A percentile compares a stretch with the other conserved stretches of the same genome.
phyloP scores from a whole-genome alignment of 768 basidiomycete species.

The Serendipita sp. region DNA sequence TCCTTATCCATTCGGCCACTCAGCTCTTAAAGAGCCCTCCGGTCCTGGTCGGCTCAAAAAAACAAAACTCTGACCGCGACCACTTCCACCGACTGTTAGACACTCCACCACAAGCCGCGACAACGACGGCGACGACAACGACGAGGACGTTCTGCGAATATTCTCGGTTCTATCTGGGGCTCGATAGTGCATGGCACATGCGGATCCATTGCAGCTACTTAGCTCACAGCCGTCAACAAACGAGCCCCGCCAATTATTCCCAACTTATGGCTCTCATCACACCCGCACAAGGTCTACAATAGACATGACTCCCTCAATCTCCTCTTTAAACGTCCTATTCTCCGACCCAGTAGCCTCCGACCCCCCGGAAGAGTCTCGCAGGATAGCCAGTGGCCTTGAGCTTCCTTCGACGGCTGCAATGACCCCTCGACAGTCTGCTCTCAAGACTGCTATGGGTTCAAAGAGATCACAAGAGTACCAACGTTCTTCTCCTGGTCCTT shows the following conservation, averaged over 20 bases:
- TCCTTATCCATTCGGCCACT: too few species aligned
- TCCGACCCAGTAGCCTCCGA: background rate
- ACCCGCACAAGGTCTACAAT: background rate
- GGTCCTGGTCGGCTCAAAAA: too few species aligned
- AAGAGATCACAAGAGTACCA: background rate
- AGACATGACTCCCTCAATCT: background rate
- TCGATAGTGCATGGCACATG: background rate
- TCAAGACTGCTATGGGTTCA: background rate
- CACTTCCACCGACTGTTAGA: too few species aligned
- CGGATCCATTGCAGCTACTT: background rate
- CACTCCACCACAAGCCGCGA: too few species aligned
- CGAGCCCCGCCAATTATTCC: background rate
- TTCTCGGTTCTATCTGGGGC: too few species aligned
- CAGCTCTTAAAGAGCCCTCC: too few species aligned
- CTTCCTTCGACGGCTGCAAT: background rate
- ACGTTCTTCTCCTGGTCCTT: background rate
- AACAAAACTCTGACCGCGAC: too few species aligned
- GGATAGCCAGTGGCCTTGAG: background rate
- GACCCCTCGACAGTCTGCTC: background rate
- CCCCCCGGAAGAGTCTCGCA: background rate
- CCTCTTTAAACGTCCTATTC: background rate
- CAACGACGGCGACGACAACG: too few species aligned
- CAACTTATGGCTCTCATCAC: background rate
- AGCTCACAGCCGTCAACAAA: background rate
- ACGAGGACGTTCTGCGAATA: too few species aligned